These are phyloP conservation scores for Angomonas desouzai DNA, from an alignment of 208 protist genomes.

Conservation along the genomic window DNA sequence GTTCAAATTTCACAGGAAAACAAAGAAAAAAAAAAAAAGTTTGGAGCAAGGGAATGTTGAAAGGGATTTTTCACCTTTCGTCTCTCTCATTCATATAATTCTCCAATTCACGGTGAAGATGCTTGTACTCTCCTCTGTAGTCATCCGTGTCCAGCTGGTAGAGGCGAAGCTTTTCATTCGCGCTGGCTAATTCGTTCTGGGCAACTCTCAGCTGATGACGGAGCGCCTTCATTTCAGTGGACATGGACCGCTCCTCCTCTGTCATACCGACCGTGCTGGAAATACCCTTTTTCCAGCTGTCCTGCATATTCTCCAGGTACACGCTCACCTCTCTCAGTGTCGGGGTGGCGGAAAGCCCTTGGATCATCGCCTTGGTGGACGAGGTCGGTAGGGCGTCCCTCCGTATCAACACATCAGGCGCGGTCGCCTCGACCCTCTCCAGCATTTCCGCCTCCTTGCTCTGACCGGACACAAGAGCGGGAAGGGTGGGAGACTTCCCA, in stretches of 20 bases:
- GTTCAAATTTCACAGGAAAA: constrained; percentile 11
- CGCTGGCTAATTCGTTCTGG: constrained; percentile 30
- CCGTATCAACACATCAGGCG: constrained; percentile 41
- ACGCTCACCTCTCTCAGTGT: constrained; percentile 68
- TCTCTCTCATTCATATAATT: constrained; percentile 55
- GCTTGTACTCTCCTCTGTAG: constrained; percentile 67
- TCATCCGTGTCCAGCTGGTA: constrained; percentile 66
- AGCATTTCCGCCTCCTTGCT: constrained; percentile 16
- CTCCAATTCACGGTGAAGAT: constrained; percentile 64
- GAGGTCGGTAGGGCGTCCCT: constrained; percentile 51
- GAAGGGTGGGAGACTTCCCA: constrained; percentile 19
- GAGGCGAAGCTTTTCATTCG: constrained; percentile 66
- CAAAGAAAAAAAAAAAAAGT: constrained; percentile 14
- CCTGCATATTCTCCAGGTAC: constrained; percentile 81
- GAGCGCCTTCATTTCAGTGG: constrained; percentile 54
- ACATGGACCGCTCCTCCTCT: constrained; percentile 44
- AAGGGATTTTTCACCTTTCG: constrained; percentile 15
- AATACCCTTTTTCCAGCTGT: constrained; percentile 73
- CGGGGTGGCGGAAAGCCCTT: constrained; percentile 19
- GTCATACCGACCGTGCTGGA: constrained; percentile 48
- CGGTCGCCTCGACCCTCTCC: constrained; percentile 32
- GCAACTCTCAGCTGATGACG: constrained; percentile 41
- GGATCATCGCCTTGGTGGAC: constrained; percentile 14
- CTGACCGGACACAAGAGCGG: constrained; percentile 3
- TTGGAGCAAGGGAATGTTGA: no score